phyloP scores from a whole-genome alignment of 2,329 filamentous ascomycete species.

The Amphichorda felina region DNA sequence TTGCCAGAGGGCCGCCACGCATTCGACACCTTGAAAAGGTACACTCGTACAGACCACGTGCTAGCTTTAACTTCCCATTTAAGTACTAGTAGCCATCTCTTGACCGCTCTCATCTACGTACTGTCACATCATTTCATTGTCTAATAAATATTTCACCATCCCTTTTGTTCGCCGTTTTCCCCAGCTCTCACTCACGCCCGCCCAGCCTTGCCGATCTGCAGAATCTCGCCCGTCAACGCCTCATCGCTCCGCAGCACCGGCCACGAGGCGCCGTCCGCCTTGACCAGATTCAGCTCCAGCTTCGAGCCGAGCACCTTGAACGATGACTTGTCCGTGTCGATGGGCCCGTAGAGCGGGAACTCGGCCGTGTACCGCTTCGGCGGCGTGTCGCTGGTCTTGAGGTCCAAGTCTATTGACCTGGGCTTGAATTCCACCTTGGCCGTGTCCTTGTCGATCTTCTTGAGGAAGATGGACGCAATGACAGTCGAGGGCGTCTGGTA shows the following conservation, averaged over 20 bases:
- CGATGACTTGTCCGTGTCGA: constrained; percentile 63
- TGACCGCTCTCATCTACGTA: no score
- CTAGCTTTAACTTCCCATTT: no score
- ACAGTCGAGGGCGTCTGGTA: constrained; percentile 83
- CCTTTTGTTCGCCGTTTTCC: constrained; percentile 10
- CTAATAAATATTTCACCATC: neutral
- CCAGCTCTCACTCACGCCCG: constrained; percentile 1
- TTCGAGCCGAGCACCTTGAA: constrained; percentile 84
- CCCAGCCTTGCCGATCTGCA: constrained; percentile 75
- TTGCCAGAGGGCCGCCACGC: no score
- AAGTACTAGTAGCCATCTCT: no score
- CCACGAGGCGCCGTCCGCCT: constrained; percentile 70
- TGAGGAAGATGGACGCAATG: constrained; percentile 87
- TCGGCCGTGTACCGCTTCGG: constrained; percentile 67
- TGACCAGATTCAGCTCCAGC: constrained; percentile 64
- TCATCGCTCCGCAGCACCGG: constrained; percentile 76
- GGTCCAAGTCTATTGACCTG: constrained; percentile 58
- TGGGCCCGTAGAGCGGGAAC: constrained; percentile 64
- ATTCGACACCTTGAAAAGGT: no score
- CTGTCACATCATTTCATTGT: no score
- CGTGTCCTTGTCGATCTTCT: constrained; percentile 82
- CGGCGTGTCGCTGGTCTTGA: constrained; percentile 68
- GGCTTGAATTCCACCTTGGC: constrained; percentile 61
- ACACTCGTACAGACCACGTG: no score
- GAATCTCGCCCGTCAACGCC: constrained; percentile 56